phyloP scores from a whole-genome alignment of 768 basidiomycete species.

The Auricularia cornea region DNA sequence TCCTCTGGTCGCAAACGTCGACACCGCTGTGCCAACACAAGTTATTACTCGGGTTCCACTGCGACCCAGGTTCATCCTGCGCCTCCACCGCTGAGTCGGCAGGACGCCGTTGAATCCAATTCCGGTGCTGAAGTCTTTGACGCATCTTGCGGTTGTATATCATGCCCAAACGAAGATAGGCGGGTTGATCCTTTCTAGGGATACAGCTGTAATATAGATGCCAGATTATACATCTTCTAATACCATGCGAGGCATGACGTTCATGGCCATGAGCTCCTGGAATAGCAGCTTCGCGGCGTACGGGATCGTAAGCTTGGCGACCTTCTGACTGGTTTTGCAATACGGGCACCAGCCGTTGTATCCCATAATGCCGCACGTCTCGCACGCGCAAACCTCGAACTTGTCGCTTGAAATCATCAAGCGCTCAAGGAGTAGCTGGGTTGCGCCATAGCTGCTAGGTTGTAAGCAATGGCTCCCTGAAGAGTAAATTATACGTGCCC shows the following conservation, averaged over 20 bases:
- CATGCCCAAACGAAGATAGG: too few relatives aligned
- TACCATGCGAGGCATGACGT: slow-evolving; percentile 82
- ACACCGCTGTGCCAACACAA: too few relatives aligned
- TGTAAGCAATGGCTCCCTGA: background rate
- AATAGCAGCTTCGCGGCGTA: slow-evolving; percentile 92
- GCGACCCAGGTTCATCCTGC: too few relatives aligned
- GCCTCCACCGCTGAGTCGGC: too few relatives aligned
- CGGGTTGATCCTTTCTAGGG: too few relatives aligned
- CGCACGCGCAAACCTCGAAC: slow-evolving; percentile 94
- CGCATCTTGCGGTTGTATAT: too few relatives aligned
- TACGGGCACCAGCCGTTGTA: slow-evolving; percentile 96
- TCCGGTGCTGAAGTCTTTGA: too few relatives aligned
- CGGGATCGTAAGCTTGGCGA: slow-evolving; percentile 92
- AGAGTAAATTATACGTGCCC: slow-evolving; percentile 36
- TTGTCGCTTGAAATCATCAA: slow-evolving; percentile 99
- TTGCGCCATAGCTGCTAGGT: slow-evolving; percentile 62
- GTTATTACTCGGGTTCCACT: too few relatives aligned
- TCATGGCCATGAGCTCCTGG: slow-evolving; percentile 98
- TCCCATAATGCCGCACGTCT: slow-evolving; percentile 90
- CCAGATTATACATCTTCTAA: slow-evolving; percentile 54
- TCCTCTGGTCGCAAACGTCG: too few relatives aligned
- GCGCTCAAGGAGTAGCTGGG: slow-evolving; percentile 90
- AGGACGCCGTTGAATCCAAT: too few relatives aligned
- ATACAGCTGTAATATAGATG: background rate
- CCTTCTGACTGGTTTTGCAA: slow-evolving; percentile 94